A percentile compares a stretch with the other conserved stretches of the same genome.
phyloP scores from a whole-genome alignment of 2,329 filamentous ascomycete species.

The Raffaelea deltoideospora region DNA sequence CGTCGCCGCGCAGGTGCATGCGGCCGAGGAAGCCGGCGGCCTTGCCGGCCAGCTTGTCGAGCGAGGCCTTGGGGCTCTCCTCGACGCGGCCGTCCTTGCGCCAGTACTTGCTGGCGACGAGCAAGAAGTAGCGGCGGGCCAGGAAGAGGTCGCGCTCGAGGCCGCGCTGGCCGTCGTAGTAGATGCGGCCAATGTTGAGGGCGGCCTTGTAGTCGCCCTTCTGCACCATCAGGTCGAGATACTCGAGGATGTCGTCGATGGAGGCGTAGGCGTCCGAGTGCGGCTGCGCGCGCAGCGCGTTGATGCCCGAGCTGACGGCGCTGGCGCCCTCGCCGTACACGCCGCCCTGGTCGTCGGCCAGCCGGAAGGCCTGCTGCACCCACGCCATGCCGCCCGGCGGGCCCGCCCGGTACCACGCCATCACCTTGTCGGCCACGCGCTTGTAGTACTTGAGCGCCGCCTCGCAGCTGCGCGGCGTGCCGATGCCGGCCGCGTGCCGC shows the following conservation, averaged over 20 bases:
- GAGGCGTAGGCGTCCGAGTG: slow-evolving; percentile 73
- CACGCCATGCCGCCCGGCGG: slow-evolving; percentile 76
- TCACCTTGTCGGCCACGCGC: slow-evolving; percentile 81
- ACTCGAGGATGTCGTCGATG: slow-evolving; percentile 88
- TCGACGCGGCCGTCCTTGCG: slow-evolving; percentile 57
- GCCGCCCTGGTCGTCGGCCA: slow-evolving; percentile 81
- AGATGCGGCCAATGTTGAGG: slow-evolving; percentile 69
- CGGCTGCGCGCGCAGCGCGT: slow-evolving; percentile 57
- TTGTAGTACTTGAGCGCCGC: slow-evolving; percentile 80
- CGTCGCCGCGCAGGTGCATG: slow-evolving; percentile 83
- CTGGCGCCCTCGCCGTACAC: slow-evolving; percentile 94
- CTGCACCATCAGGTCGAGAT: slow-evolving; percentile 75
- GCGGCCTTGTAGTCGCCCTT: slow-evolving; percentile 83
- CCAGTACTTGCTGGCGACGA: slow-evolving; percentile 73
- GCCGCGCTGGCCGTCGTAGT: slow-evolving; percentile 73
- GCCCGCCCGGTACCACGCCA: slow-evolving; percentile 74
- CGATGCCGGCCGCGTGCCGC: slow-evolving; percentile 72
- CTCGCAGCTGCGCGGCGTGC: slow-evolving; percentile 74
- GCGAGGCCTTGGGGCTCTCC: slow-evolving; percentile 51
- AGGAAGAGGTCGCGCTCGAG: slow-evolving; percentile 57
- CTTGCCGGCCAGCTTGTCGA: slow-evolving; percentile 68
- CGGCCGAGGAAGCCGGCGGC: slow-evolving; percentile 76
- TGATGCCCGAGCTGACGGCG: slow-evolving; percentile 69
- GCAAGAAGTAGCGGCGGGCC: slow-evolving; percentile 68
- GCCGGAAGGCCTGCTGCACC: slow-evolving; percentile 63